These are phyloP conservation scores for Glebionis coronaria DNA, from an alignment of 129 eudicot species.

Conservation along the genomic window DNA sequence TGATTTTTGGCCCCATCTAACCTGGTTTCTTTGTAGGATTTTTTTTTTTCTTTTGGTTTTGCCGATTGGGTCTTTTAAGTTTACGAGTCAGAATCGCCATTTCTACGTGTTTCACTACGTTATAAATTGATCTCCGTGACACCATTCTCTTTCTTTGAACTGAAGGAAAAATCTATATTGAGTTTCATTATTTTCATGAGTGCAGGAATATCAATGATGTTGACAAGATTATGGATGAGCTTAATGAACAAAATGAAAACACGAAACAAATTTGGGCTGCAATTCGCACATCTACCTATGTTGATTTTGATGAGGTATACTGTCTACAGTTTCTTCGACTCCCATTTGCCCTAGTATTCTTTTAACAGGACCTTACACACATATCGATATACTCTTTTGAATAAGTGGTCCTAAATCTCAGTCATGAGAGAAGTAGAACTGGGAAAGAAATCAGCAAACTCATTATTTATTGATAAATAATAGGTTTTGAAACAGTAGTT, in stretches of 20 bases:
- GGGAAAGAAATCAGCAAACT: no score
- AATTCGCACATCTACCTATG: constrained; percentile 30
- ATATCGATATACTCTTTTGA: no score
- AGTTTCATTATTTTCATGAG: neutral
- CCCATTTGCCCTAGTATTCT: no score
- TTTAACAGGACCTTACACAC: no score
- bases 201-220: constrained; percentile 46
- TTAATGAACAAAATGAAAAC: constrained; percentile 41
- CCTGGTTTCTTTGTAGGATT: neutral
- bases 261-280: constrained; percentile 39
- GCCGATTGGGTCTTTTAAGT: no score
- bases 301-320: constrained; percentile 43
- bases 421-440: no score
- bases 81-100: no score
- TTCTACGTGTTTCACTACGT: no score
- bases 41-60: no score
- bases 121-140: neutral
- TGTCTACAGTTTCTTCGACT: neutral
- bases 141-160: neutral
- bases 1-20: neutral
- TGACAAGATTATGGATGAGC: constrained; percentile 45
- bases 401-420: no score
- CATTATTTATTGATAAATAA: no score
- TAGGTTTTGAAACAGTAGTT: no score
- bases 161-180: neutral